These are phyloP conservation scores for Arthrobotrys conoides DNA, from an alignment of 2,329 filamentous ascomycete species.

Conservation along the genomic window DNA sequence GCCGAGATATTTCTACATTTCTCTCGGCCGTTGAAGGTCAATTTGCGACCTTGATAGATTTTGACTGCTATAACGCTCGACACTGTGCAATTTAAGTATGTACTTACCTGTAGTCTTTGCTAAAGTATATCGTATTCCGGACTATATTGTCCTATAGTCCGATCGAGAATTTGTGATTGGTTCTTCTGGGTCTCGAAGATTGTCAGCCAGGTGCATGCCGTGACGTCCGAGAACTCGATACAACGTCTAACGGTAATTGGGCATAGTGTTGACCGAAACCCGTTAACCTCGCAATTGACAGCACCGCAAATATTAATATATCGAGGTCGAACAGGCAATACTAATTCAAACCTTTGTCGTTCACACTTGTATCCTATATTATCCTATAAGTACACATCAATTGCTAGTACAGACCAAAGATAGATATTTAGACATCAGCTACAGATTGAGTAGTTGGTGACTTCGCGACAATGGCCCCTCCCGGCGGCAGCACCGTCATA, in stretches of 20 bases:
- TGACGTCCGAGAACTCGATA: not conserved
- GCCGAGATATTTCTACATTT: not conserved
- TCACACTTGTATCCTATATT: not conserved
- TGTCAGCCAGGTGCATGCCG: not conserved
- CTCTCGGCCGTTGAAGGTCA: not conserved
- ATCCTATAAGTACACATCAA: too few relatives aligned
- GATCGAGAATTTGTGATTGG: not conserved
- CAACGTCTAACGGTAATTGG: not conserved
- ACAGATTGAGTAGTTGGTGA: not conserved
- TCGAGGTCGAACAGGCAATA: not conserved
- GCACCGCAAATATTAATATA: not conserved
- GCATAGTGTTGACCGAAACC: slow-evolving; percentile 17
- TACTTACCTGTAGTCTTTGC: not conserved
- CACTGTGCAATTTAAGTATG: not conserved
- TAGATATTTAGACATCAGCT: not conserved
- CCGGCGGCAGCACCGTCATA: slow-evolving; percentile 18
- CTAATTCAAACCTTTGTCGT: too few relatives aligned
- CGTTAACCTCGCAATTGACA: not conserved
- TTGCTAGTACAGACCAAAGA: not conserved
- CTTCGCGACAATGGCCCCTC: slow-evolving; percentile 1
- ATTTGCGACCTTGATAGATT: too few relatives aligned
- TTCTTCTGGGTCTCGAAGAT: not conserved
- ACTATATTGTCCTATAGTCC: too few relatives aligned
- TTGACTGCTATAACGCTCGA: too few relatives aligned
- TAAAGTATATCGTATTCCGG: too few relatives aligned